phyloP scores from a whole-genome alignment of 148 eudicot species.

The Hydrangea macrophylla region DNA sequence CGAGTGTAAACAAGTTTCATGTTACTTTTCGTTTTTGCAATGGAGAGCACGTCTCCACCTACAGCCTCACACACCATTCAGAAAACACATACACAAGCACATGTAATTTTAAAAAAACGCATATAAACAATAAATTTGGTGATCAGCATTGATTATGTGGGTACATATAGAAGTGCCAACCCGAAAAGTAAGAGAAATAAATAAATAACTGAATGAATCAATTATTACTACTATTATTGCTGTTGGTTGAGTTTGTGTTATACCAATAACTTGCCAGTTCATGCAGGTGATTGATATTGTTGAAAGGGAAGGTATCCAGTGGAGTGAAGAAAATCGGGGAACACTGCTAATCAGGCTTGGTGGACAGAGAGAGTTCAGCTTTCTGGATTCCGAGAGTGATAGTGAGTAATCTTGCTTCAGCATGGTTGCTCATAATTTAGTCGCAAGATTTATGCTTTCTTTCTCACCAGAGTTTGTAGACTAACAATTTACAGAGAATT shows the following conservation, averaged over 20 bases:
- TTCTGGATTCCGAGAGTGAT: constrained; percentile 66
- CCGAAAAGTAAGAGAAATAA: not conserved
- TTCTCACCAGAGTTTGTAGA: constrained; percentile 7
- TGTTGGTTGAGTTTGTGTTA: not conserved
- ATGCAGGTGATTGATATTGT: constrained; percentile 74
- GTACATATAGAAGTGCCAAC: too few relatives aligned
- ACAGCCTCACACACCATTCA: too few relatives aligned
- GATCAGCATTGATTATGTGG: too few relatives aligned
- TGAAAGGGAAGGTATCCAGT: constrained; percentile 56
- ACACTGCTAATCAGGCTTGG: constrained; percentile 70
- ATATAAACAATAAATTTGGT: too few relatives aligned
- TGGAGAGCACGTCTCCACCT: too few relatives aligned
- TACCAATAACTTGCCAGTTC: constrained; percentile 6
- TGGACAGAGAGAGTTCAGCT: constrained; percentile 71
- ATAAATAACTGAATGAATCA: too few relatives aligned
- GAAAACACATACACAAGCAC: too few relatives aligned
- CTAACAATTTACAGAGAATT: not conserved
- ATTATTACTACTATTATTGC: too few relatives aligned
- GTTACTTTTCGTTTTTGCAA: too few relatives aligned
- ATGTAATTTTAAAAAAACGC: too few relatives aligned
- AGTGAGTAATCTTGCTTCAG: constrained; percentile 29
- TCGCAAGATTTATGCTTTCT: constrained; percentile 1
- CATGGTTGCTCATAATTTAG: not conserved
- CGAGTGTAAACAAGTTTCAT: too few relatives aligned
- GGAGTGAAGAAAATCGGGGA: constrained; percentile 86